A percentile compares a stretch with the other conserved stretches of the same genome.
phyloP scores from a whole-genome alignment of 176 grass and related monocot genomes.

The Raddia guianensis region DNA sequence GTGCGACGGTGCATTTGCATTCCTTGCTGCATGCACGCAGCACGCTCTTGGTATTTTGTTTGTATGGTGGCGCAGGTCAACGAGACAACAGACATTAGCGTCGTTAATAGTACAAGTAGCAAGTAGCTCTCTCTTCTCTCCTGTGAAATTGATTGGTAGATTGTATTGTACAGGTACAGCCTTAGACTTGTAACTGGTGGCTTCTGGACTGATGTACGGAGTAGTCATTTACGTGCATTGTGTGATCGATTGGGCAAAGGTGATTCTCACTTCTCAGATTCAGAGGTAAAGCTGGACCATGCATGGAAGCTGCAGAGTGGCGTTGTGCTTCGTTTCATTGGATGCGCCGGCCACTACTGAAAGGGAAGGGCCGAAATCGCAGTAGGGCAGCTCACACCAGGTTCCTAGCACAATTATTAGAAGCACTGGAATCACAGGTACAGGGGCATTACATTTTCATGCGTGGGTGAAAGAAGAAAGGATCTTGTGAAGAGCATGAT shows the following conservation, averaged over 20 bases:
- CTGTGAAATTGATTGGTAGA: slow-evolving; percentile 16
- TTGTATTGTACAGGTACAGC: slow-evolving; percentile 39
- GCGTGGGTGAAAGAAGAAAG: too few species aligned
- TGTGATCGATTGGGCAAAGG: slow-evolving; percentile 18
- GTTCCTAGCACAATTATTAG: slow-evolving; percentile 37
- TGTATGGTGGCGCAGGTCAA: slow-evolving; percentile 26
- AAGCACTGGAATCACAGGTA: slow-evolving; percentile 32
- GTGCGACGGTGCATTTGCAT: background rate
- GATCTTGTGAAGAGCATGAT: background rate
- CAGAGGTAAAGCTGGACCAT: background rate
- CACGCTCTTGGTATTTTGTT: slow-evolving; percentile 31
- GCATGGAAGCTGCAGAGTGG: background rate
- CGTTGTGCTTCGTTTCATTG: background rate
- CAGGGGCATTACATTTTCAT: background rate
- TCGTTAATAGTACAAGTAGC: background rate
- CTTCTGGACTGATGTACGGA: background rate
- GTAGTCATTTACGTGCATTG: background rate
- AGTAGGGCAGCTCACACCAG: slow-evolving; percentile 21
- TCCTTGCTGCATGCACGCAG: slow-evolving; percentile 21
- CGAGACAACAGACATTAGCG: background rate
- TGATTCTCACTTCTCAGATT: background rate
- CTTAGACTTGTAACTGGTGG: slow-evolving; percentile 9
- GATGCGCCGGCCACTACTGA: slow-evolving; percentile 25
- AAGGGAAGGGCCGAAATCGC: background rate
- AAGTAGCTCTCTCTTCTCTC: background rate